phyloP scores from a whole-genome alignment of 169 alveolate species.

The Cryptosporidium tyzzeri region DNA sequence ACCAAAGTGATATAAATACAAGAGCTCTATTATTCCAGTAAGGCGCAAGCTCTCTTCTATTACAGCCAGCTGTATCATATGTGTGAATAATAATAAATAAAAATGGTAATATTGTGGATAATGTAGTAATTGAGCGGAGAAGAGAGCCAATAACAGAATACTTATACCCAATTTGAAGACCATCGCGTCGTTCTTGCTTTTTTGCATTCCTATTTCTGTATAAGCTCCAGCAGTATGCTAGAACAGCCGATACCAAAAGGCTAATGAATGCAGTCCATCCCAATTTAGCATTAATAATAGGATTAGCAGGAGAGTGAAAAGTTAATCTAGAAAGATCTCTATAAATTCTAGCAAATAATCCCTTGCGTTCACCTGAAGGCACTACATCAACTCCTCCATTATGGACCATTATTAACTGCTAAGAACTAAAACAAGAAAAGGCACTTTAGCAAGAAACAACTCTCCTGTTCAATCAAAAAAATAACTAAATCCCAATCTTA shows the following conservation, averaged over 20 bases:
- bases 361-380: too few species aligned
- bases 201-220: background rate
- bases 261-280: conserved; percentile 4
- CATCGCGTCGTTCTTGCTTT: background rate
- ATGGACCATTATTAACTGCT: too few species aligned
- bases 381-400: too few species aligned
- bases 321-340: background rate
- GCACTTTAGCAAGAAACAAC: too few species aligned
- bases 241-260: background rate
- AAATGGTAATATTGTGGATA: conserved; percentile 24
- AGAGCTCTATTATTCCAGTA: conserved; percentile 54
- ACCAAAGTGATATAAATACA: conserved; percentile 45
- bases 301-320: conserved; percentile 42
- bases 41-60: conserved; percentile 37
- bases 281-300: conserved; percentile 13
- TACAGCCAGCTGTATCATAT: conserved; percentile 70
- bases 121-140: background rate
- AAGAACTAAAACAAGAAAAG: too few species aligned
- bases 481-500: too few species aligned
- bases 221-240: conserved; percentile 17
- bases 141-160: conserved; percentile 1
- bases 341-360: background rate
- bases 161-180: conserved; percentile 31
- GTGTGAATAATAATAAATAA: conserved; percentile 51
- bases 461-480: too few species aligned